phyloP scores from a whole-genome alignment of 1,139 yeast species.

The Kodamaea arcana region DNA sequence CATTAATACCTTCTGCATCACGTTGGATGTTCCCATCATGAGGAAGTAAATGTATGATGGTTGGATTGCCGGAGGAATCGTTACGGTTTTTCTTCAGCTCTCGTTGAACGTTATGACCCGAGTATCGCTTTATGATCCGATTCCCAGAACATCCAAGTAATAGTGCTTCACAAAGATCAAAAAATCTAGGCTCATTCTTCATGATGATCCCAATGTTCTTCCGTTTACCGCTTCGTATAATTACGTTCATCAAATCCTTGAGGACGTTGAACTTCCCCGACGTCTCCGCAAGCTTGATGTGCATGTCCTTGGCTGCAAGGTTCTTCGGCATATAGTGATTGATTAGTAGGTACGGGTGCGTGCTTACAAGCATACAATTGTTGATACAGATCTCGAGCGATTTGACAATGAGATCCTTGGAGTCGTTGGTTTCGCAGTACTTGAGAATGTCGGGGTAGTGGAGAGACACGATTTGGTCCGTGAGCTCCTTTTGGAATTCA shows the following conservation, averaged over 20 bases:
- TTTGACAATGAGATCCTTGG: constrained; percentile 58
- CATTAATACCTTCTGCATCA: constrained; percentile 20
- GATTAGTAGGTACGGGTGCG: constrained; percentile 84
- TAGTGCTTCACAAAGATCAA: constrained; percentile 78
- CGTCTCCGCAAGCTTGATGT: constrained; percentile 68
- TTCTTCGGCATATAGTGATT: constrained; percentile 86
- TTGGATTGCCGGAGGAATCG: constrained; percentile 11
- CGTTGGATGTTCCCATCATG: constrained; percentile 34
- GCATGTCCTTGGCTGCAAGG: constrained; percentile 71
- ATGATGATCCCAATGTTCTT: constrained; percentile 38
- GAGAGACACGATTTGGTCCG: constrained; percentile 88
- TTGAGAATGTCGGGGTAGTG: constrained; percentile 89
- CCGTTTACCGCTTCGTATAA: constrained; percentile 39
- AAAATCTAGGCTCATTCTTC: constrained; percentile 39
- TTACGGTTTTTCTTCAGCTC: constrained; percentile 27
- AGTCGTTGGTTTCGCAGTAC: constrained; percentile 67
- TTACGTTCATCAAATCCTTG: constrained; percentile 51
- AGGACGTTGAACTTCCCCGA: constrained; percentile 82
- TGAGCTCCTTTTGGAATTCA: constrained; percentile 81
- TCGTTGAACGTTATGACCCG: constrained; percentile 53
- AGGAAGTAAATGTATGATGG: constrained; percentile 43
- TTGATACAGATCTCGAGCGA: constrained; percentile 68
- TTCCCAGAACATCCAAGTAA: constrained; percentile 65
- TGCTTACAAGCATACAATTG: constrained; percentile 74
- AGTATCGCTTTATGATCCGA: constrained; percentile 53